phyloP scores from a whole-genome alignment of 768 basidiomycete genomes.

The Macrocybe gigantea region DNA sequence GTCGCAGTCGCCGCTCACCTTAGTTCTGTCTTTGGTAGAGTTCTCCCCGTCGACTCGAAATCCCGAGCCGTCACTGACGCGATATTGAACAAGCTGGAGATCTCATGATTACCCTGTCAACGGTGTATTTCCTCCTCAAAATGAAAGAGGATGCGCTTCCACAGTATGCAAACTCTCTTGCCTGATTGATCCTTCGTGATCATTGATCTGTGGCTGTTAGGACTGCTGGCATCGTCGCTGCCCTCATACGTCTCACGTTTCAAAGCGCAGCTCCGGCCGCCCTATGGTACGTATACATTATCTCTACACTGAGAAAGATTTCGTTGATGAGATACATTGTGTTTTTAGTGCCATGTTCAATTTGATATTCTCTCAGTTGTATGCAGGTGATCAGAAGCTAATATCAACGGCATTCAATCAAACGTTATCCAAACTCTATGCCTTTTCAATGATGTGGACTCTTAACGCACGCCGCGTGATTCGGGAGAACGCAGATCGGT shows the following conservation, averaged over 20 bases:
- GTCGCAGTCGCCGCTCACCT: constrained; percentile 21
- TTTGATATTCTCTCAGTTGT: constrained; percentile 26
- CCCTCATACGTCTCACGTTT: constrained; percentile 25
- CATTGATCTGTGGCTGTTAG: constrained; percentile 2
- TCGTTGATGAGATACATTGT: background rate
- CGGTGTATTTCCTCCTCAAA: constrained; percentile 21
- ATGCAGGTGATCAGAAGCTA: constrained; percentile 14
- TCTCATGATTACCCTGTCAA: constrained; percentile 17
- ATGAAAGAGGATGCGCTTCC: constrained; percentile 21
- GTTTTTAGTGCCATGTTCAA: constrained; percentile 25
- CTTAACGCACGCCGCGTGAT: constrained; percentile 23
- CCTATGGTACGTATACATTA: constrained; percentile 17
- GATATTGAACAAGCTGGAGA: constrained; percentile 19
- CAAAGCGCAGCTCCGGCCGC: constrained; percentile 25
- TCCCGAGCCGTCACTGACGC: background rate
- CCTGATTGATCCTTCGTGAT: background rate
- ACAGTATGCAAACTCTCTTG: constrained; percentile 11
- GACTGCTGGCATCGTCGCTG: constrained; percentile 20
- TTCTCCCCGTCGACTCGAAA: background rate
- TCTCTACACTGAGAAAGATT: background rate
- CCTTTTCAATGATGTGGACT: constrained; percentile 32
- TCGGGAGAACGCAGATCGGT: constrained; percentile 4
- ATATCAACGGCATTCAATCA: constrained; percentile 23
- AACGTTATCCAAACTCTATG: constrained; percentile 27
- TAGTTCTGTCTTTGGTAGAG: constrained; percentile 19